Base-by-base conservation (phyloP, 352 stramenopile genomes). In the Phytopythium chamaehyphon region DNA sequence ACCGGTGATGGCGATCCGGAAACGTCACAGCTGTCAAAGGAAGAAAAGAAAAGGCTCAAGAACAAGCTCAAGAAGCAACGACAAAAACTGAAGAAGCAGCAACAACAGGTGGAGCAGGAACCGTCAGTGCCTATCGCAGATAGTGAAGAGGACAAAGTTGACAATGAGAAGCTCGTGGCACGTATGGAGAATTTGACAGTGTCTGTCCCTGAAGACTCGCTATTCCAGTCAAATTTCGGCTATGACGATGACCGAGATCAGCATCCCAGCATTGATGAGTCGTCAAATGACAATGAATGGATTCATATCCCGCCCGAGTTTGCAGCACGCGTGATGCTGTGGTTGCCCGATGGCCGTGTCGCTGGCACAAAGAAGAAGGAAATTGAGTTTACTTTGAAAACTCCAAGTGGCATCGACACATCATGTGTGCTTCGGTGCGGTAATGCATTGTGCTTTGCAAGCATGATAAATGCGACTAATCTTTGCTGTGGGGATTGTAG, bases 41-140 rank as follows among this genome's bases (percentile, higher is more conserved):
- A 97, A 22, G 95, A 98, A 26, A 84, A 96, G 61, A 98, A 98
- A 61, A 88, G 86, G 49, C 69, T 98, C 28, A 98, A 96, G 65
- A 96, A 96, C 54, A 90, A 92, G 62, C 74, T 98, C 12, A 98
- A 98, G 69, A 96, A 96, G 55, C 95, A 98, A 55, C 68, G 89
- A 15, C 90, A 98, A 72, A 97, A 98, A 54, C 71, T 85, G 52
- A 76, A 72, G 38, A 93, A 90, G 44, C 68, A 83, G 49, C 46
- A 52, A 21, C 46, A 52, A 19, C 28, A 42, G 46, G 28, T 40
- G 31, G 28, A 22, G 1, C 14, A 42, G 15, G 21, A 14, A 11
- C 19, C 12, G 14, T 9, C 21, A 15, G 21, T n/a, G 19, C 31
- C n/a, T 31, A 42, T 19, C 15, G 33, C 18, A 19, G 21, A 57